Percentiles rank a stretch among this genome's conserved stretches.
These are phyloP conservation scores for Deinandra increscens DNA, from an alignment of 129 eudicot species.

Conservation along the genomic window DNA sequence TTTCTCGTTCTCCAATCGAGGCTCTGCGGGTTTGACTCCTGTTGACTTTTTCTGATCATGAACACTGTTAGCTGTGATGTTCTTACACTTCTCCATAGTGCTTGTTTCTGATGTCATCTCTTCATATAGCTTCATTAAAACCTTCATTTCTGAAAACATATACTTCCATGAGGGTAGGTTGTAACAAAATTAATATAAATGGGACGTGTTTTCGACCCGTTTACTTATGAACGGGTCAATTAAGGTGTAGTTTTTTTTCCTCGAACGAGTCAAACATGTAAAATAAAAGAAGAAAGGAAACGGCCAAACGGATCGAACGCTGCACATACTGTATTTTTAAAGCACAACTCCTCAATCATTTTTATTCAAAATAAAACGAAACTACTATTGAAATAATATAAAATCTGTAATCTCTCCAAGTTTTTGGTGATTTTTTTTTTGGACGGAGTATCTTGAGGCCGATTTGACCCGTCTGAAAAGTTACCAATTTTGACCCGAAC, in stretches of 20 bases:
- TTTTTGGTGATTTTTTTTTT: too few species aligned
- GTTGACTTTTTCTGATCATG: conserved; percentile 28
- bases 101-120: conserved; percentile 51
- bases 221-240: background rate
- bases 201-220: background rate
- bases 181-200: background rate
- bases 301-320: background rate
- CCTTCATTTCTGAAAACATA: conserved; percentile 60
- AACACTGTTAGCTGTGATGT: background rate
- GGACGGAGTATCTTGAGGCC: background rate
- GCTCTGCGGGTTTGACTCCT: conserved; percentile 31
- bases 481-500: background rate
- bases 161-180: background rate
- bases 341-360: background rate
- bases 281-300: background rate
- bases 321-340: background rate
- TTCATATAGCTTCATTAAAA: conserved; percentile 55
- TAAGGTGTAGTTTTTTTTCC: background rate
- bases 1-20: conserved; percentile 25
- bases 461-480: background rate
- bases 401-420: too few species aligned
- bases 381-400: too few species aligned
- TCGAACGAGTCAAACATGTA: background rate
- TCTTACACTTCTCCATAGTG: conserved; percentile 37
- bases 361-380: too few species aligned